phyloP scores from a whole-genome alignment of 805 yeast genomes.

The Brettanomyces nanus region DNA sequence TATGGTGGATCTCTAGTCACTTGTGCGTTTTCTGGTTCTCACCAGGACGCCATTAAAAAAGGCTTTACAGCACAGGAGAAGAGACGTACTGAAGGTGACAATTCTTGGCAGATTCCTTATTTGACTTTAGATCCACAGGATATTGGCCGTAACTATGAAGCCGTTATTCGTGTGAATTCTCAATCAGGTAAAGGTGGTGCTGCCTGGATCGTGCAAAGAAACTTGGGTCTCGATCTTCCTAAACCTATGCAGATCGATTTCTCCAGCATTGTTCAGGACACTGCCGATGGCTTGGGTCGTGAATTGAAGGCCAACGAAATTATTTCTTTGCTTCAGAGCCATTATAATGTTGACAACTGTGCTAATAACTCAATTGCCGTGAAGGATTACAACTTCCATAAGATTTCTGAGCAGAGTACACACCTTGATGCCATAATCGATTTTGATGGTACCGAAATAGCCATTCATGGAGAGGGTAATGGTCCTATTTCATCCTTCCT shows the following conservation, averaged over 20 bases:
- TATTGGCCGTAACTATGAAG: conserved; percentile 74
- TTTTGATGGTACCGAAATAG: conserved; percentile 22
- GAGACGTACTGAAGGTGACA: conserved; percentile 40
- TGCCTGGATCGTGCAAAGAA: conserved; percentile 69
- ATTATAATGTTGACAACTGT: conserved; percentile 41
- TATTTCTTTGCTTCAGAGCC: conserved; percentile 42
- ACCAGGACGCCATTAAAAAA: conserved; percentile 31
- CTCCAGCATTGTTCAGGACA: conserved; percentile 53
- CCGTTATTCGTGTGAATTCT: conserved; percentile 75
- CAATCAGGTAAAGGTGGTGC: conserved; percentile 90
- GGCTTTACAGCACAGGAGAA: conserved; percentile 39
- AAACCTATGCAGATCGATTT: conserved; percentile 62
- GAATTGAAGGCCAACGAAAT: conserved; percentile 66
- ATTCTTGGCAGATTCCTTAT: conserved; percentile 64
- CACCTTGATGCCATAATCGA: conserved; percentile 34
- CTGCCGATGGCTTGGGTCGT: conserved; percentile 59
- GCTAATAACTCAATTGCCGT: conserved; percentile 28
- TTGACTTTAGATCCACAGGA: conserved; percentile 77
- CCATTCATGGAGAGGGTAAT: conserved; percentile 55
- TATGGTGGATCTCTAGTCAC: conserved; percentile 75
- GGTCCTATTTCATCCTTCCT: conserved; percentile 73
- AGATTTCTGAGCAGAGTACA: conserved; percentile 32
- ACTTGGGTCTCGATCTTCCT: conserved; percentile 68
- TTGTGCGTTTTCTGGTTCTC: conserved; percentile 64
- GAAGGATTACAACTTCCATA: conserved; percentile 33